These are phyloP conservation scores for Abortiporus biennis DNA, from an alignment of 1,284 basidiomycete species.

Conservation along the genomic window DNA sequence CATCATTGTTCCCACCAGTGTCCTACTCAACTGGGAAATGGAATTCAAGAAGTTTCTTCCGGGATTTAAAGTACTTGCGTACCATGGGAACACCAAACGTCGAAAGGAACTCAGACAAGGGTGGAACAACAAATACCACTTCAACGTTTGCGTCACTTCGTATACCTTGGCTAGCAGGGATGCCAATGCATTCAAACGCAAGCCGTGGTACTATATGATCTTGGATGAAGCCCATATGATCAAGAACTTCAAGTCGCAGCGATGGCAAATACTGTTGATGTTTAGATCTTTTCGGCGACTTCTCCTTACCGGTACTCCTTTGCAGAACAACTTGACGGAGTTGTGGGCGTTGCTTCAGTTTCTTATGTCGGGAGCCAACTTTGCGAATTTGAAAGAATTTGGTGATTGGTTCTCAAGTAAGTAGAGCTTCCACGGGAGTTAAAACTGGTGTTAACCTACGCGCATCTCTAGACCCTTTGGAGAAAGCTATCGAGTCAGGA, in stretches of 20 bases:
- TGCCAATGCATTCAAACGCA: slow-evolving; percentile 91
- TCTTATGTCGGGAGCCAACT: slow-evolving; percentile 90
- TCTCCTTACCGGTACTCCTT: slow-evolving; percentile 87
- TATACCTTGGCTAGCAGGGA: slow-evolving; percentile 93
- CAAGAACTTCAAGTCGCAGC: slow-evolving; percentile 95
- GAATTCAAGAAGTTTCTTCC: slow-evolving; percentile 98
- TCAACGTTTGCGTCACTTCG: slow-evolving; percentile 95
- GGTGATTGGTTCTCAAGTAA: slow-evolving; percentile 95
- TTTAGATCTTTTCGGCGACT: slow-evolving; percentile 88
- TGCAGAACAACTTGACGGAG: slow-evolving; percentile 96
- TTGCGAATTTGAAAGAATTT: slow-evolving; percentile 92
- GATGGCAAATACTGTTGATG: slow-evolving; percentile 94
- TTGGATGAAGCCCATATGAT: slow-evolving; percentile 98
- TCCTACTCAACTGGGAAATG: slow-evolving; percentile 98
- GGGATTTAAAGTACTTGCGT: slow-evolving; percentile 88
- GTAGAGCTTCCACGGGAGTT: slow-evolving; percentile 21
- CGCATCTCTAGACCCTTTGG: slow-evolving; percentile 68
- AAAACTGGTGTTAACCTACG: slow-evolving; percentile 4
- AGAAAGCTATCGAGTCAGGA: slow-evolving; percentile 90
- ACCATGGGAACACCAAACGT: slow-evolving; percentile 88
- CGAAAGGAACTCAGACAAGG: slow-evolving; percentile 91
- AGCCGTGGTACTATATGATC: slow-evolving; percentile 95
- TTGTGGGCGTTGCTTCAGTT: slow-evolving; percentile 95
- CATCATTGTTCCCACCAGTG: slow-evolving; percentile 92
- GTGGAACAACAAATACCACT: slow-evolving; percentile 90